Base-by-base conservation (phyloP, 2,329 filamentous ascomycete species). In the Tolypocladium amazonense region DNA sequence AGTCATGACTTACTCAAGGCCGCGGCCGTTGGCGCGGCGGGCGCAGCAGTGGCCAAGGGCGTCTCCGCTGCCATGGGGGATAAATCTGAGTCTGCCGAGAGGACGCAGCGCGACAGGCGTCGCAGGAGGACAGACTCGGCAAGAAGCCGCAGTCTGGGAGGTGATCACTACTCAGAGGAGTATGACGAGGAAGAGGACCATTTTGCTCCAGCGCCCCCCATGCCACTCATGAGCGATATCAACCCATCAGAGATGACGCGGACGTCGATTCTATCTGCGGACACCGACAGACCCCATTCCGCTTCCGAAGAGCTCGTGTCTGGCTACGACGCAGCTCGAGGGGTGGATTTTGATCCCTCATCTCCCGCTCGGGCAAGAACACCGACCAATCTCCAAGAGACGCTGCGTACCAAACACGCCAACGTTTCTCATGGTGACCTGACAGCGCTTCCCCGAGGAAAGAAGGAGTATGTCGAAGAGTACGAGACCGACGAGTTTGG, bases 161-260 rank as follows among this genome's bases (percentile, higher is more conserved):
- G 73, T 20, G 78, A 81, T 50, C 74, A 73, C 56, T 77, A 77
- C 61, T 70, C 71, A 1, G 80, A 83, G 15, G 80, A 81, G 14
- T 78, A 80, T 45, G 81, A 82, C 7, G 77, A 82, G 2, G 77
- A 82, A 61, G 80, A 84, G 57, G 78, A 85, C 25, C 62, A 59
- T 59, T 56, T 60, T 35, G 83, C 89, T 18, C 78, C 78, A 12
- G 72, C 75, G 6, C 88, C 92, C 8, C 90, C 90, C 7, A 91
- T 97, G 88, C 93, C 93, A 3, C 81, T 96, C 63, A 88, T 89
- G 73, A 96, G 92, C 73, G 90, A 91, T 59, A 84, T 96, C 60
- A 88, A 90, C 64, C 85, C 89, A 50, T 96, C 93, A 0, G 92
- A 97, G 57, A 74, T 97, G 59, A 97, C 93, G 0, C 83, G 93